These are phyloP conservation scores for Gossypium arboreum DNA, from an alignment of 345 rosid genomes.

Conservation along the genomic window DNA sequence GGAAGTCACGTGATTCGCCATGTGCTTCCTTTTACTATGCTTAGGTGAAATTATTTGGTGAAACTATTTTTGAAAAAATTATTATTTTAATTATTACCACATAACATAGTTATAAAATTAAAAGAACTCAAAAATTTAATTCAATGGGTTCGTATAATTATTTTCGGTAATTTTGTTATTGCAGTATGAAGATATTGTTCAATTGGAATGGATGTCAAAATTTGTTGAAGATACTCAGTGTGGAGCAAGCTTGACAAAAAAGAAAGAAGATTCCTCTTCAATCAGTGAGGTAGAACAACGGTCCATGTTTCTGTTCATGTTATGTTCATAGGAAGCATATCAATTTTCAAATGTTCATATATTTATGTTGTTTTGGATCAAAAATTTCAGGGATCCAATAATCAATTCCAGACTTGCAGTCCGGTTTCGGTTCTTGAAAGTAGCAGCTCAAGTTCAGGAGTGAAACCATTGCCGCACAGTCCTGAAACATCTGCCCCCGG, in stretches of 20 bases:
- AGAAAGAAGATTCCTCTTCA: constrained; percentile 33
- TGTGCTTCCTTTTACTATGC: constrained; percentile 11
- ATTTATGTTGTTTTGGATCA: background rate
- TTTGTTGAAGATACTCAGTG: constrained; percentile 77
- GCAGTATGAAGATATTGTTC: constrained; percentile 94
- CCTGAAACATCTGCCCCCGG: constrained; percentile 38
- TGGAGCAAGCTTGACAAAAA: constrained; percentile 64
- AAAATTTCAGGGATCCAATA: constrained; percentile 22
- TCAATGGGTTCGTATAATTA: background rate
- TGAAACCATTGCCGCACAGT: constrained; percentile 37
- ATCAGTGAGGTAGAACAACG: constrained; percentile 23
- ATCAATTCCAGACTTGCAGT: constrained; percentile 63
- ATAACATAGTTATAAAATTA: background rate
- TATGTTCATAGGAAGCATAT: too few species aligned
- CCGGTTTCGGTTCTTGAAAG: constrained; percentile 92
- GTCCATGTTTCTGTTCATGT: background rate
- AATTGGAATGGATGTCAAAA: constrained; percentile 70
- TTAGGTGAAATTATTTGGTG: background rate
- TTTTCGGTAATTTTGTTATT: background rate
- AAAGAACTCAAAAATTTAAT: background rate
- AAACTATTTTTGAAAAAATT: too few species aligned
- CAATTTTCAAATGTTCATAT: background rate
- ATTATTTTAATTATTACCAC: too few species aligned
- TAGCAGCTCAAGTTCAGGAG: constrained; percentile 74
- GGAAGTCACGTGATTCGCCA: constrained; percentile 42